A percentile compares a stretch with the other conserved stretches of the same genome.
Evolutionary conservation across 768 basidiomycete genomes (phyloP).

Genomic region (Trametes punicea): DNA sequence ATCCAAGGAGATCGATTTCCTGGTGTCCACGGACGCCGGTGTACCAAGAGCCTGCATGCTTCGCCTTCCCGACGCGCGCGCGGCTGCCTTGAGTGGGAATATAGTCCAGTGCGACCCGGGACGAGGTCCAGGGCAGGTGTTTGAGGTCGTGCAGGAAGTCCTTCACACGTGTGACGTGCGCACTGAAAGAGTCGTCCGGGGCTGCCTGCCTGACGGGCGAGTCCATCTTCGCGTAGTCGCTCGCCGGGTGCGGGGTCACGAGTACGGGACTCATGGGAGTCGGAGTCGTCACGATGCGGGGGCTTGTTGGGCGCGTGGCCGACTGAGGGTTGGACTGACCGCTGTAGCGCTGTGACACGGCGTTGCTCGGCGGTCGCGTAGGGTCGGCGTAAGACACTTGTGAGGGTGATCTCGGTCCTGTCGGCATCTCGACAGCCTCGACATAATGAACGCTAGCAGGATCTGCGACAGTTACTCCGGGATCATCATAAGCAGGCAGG

Average conservation of each 20-base stretch:
- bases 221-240: slow-evolving; percentile 37
- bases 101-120: slow-evolving; percentile 34
- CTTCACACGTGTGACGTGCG: slow-evolving; percentile 30
- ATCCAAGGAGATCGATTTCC: slow-evolving; percentile 26
- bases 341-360: slow-evolving; percentile 4
- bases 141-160: slow-evolving; percentile 33
- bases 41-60: slow-evolving; percentile 28
- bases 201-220: slow-evolving; percentile 21
- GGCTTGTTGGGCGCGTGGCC: neutral
- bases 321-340: neutral
- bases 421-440: slow-evolving; percentile 11
- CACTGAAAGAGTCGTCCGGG: slow-evolving; percentile 29
- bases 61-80: slow-evolving; percentile 21
- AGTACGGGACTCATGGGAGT: slow-evolving; percentile 25
- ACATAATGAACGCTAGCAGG: slow-evolving; percentile 20
- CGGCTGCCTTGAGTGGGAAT: slow-evolving; percentile 28
- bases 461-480: slow-evolving; percentile 16
- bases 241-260: slow-evolving; percentile 29
- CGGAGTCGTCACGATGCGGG: slow-evolving; percentile 6
- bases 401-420: neutral
- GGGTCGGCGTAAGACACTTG: slow-evolving; percentile 4
- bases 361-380: neutral
- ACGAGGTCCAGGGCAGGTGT: slow-evolving; percentile 37
- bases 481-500: slow-evolving; percentile 19
- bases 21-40: slow-evolving; percentile 18